These are phyloP conservation scores for Ophiostoma sp. DNA, from an alignment of 2,329 filamentous ascomycete genomes.

Conservation along the genomic window DNA sequence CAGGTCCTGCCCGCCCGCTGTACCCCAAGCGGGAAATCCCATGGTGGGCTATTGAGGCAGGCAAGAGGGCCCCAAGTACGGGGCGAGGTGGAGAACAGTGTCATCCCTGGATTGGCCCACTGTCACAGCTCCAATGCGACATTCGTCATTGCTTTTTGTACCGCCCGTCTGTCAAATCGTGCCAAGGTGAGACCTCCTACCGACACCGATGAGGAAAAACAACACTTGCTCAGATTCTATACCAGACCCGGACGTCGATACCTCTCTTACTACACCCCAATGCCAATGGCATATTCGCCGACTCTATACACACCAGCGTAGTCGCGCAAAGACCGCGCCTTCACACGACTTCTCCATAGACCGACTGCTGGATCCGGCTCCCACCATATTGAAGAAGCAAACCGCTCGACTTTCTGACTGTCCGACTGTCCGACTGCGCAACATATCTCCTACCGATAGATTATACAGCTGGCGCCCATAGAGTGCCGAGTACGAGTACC, in stretches of 20 bases:
- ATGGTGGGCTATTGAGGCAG: background rate
- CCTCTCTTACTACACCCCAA: background rate
- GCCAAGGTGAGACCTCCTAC: background rate
- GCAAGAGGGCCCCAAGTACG: background rate
- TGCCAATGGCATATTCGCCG: background rate
- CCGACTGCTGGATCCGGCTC: background rate
- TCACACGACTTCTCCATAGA: background rate
- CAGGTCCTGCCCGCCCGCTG: constrained; percentile 2
- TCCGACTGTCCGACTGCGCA: background rate
- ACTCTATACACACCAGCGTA: background rate
- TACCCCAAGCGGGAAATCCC: background rate
- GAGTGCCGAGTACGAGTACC: background rate
- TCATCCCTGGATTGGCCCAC: background rate
- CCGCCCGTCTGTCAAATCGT: background rate
- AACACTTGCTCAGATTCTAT: background rate
- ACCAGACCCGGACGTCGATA: background rate
- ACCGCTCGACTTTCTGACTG: background rate
- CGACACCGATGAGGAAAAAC: background rate
- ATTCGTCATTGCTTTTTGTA: constrained; percentile 11
- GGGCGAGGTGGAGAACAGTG: background rate
- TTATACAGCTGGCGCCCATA: background rate
- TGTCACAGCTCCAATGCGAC: constrained; percentile 10
- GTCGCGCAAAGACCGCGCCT: background rate
- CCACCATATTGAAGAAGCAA: background rate
- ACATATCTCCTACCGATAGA: background rate